Evolutionary conservation across 1,284 basidiomycete genomes (phyloP).

Genomic region (Coniferiporia sulphurascens): DNA sequence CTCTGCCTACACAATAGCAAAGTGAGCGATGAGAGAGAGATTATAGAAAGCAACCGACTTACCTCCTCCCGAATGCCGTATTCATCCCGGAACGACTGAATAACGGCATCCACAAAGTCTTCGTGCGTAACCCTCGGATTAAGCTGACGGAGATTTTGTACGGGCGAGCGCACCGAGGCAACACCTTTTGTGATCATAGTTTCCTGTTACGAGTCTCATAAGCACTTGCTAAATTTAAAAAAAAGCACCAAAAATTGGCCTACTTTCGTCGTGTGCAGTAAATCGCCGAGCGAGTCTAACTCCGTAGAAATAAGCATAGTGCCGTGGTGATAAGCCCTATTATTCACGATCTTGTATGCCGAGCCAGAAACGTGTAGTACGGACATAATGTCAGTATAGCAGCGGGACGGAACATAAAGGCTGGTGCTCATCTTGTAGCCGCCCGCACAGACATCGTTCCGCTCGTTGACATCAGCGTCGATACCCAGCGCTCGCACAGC

Average conservation of each 20-base stretch:
- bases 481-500: conserved; percentile 77
- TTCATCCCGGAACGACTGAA: conserved; percentile 61
- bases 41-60: conserved; percentile 15
- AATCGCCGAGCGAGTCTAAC: conserved; percentile 65
- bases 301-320: conserved; percentile 95
- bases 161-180: conserved; percentile 88
- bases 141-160: conserved; percentile 74
- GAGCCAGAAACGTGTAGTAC: conserved; percentile 84
- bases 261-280: conserved; percentile 72
- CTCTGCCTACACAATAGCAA: conserved; percentile 1
- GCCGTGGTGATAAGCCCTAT: conserved; percentile 95
- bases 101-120: conserved; percentile 68
- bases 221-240: neutral
- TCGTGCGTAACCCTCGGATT: conserved; percentile 57
- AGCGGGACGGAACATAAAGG: conserved; percentile 6
- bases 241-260: conserved; percentile 19
- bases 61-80: conserved; percentile 44
- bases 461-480: conserved; percentile 76
- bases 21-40: neutral
- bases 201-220: neutral
- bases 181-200: conserved; percentile 84
- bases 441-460: conserved; percentile 87
- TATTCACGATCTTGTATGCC: conserved; percentile 93
- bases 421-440: conserved; percentile 65
- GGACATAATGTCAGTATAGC: conserved; percentile 19